Conservation (phyloP, 805 yeast species). For the Candida pini region DNA sequence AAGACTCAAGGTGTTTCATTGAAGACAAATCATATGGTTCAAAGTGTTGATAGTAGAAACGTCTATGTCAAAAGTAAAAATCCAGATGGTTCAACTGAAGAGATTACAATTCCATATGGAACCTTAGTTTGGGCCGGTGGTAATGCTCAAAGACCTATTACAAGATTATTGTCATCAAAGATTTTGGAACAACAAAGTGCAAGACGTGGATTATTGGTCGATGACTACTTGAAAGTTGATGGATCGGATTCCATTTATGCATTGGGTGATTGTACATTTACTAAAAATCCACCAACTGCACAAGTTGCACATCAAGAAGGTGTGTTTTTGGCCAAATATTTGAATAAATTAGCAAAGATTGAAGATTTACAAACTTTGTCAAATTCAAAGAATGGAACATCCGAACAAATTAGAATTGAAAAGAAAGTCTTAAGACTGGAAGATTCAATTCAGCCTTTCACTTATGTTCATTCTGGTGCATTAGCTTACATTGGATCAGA, state of each 20-base stretch:
- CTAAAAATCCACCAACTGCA: slow-evolving; percentile 92
- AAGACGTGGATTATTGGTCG: slow-evolving; percentile 83
- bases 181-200: slow-evolving; percentile 77
- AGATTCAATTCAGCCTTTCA: slow-evolving; percentile 51
- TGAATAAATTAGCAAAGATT: slow-evolving; percentile 57
- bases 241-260: slow-evolving; percentile 83
- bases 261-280: slow-evolving; percentile 90
- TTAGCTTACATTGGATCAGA: slow-evolving; percentile 90
- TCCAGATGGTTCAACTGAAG: slow-evolving; percentile 59
- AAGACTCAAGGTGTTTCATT: slow-evolving; percentile 62
- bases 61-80: slow-evolving; percentile 67
- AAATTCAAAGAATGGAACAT: slow-evolving; percentile 32
- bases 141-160: slow-evolving; percentile 79
- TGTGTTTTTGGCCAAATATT: slow-evolving; percentile 65
- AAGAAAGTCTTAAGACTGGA: slow-evolving; percentile 38
- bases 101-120: slow-evolving; percentile 73
- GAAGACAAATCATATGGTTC: slow-evolving; percentile 81
- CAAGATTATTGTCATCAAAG: slow-evolving; percentile 57
- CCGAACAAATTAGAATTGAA: slow-evolving; percentile 38
- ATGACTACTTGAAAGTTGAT: slow-evolving; percentile 74
- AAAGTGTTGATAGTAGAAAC: slow-evolving; percentile 66
- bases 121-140: slow-evolving; percentile 97
- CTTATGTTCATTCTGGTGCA: slow-evolving; percentile 84
- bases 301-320: slow-evolving; percentile 98
- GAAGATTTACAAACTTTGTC: slow-evolving; percentile 49